These are phyloP conservation scores for Urostyla sp. DNA, from an alignment of 73 alveolate species.

Conservation along the genomic window DNA sequence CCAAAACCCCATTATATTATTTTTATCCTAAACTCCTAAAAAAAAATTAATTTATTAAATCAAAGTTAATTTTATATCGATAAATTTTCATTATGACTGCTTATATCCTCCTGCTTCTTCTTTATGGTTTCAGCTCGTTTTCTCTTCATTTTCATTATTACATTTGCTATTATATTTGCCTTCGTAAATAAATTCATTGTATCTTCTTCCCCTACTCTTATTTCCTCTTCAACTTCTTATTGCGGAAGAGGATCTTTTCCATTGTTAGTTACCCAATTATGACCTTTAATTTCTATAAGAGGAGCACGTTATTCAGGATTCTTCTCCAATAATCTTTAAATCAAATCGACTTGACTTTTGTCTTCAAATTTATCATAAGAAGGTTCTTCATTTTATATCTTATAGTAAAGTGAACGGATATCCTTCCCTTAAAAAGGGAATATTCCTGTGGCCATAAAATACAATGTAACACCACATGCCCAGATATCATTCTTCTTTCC, in stretches of 20 bases:
- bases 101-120: too few species aligned
- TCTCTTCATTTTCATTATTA: conserved; percentile 25
- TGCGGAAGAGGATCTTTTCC: conserved; percentile 51
- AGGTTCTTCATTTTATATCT: conserved; percentile 34
- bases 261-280: conserved; percentile 78
- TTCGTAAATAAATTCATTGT: conserved; percentile 9
- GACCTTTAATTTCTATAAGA: conserved; percentile 73
- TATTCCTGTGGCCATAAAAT: conserved; percentile 47
- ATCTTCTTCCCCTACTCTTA: conserved; percentile 23
- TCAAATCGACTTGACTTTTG: conserved; percentile 57
- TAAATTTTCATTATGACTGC: too few species aligned
- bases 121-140: too few species aligned
- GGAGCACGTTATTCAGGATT: conserved; percentile 82
- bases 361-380: background rate
- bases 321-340: conserved; percentile 69
- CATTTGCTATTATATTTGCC: conserved; percentile 28
- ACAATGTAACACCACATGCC: conserved; percentile 71
- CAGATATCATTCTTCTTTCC: conserved; percentile 66
- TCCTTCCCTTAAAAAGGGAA: conserved; percentile 57
- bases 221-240: background rate
- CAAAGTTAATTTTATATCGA: too few species aligned
- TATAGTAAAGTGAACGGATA: background rate
- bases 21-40: too few species aligned
- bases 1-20: too few species aligned
- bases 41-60: too few species aligned